phyloP scores from a whole-genome alignment of 805 yeast species.

The Metschnikowia hibisci region DNA sequence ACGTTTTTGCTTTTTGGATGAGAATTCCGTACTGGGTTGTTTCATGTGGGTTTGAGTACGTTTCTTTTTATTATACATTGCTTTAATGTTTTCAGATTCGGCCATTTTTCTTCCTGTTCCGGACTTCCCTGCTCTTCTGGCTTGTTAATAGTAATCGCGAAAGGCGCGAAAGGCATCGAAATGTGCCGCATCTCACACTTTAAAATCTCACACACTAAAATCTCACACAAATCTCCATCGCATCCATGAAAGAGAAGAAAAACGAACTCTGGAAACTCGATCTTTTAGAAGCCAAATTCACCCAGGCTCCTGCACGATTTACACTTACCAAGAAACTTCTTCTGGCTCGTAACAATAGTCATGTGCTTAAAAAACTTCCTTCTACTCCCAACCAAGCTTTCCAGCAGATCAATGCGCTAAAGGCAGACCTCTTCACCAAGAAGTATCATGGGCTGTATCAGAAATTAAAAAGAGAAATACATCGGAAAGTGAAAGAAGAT shows the following conservation, averaged over 20 bases:
- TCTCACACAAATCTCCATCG: slow-evolving; percentile 9
- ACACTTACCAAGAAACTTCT: slow-evolving; percentile 46
- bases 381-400: slow-evolving; percentile 40
- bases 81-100: no score
- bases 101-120: no score
- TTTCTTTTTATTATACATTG: no score
- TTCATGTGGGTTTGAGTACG: no score
- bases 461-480: slow-evolving; percentile 39
- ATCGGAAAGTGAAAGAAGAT: slow-evolving; percentile 19
- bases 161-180: neutral
- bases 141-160: neutral
- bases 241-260: slow-evolving; percentile 32
- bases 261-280: slow-evolving; percentile 50
- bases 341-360: slow-evolving; percentile 41
- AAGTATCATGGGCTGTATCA: slow-evolving; percentile 46
- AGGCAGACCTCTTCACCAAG: slow-evolving; percentile 42
- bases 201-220: no score
- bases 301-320: slow-evolving; percentile 43
- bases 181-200: no score
- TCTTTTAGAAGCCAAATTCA: slow-evolving; percentile 49
- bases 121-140: no score
- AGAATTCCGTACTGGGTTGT: neutral
- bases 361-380: slow-evolving; percentile 41
- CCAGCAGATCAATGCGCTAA: slow-evolving; percentile 41
- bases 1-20: slow-evolving; percentile 2